Conservation (phyloP, 2,329 filamentous ascomycete species). For the Didymellaceae sp. region DNA sequence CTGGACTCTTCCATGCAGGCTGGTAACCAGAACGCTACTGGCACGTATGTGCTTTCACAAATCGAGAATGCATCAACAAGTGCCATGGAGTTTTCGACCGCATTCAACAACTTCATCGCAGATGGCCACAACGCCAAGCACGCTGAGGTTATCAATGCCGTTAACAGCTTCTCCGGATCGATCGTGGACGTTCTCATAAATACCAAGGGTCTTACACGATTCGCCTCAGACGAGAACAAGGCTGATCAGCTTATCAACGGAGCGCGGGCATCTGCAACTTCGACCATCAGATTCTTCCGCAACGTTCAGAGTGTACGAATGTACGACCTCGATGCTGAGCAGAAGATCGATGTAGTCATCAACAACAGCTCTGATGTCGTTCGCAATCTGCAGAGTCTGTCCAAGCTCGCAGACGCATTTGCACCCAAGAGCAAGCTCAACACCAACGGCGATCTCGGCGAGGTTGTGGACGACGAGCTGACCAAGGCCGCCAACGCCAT, state of each 20-base stretch:
- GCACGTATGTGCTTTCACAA: conserved; percentile 92
- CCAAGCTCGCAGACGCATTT: conserved; percentile 90
- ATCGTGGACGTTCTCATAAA: conserved; percentile 95
- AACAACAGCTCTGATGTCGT: conserved; percentile 97
- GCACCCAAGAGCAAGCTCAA: conserved; percentile 87
- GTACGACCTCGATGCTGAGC: conserved; percentile 85
- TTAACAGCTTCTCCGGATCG: conserved; percentile 87
- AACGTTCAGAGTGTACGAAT: conserved; percentile 91
- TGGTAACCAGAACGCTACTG: conserved; percentile 96
- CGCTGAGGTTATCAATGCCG: conserved; percentile 88
- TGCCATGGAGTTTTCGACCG: conserved; percentile 95
- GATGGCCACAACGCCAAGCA: conserved; percentile 92
- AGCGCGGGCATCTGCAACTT: conserved; percentile 81
- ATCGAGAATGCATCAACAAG: conserved; percentile 95
- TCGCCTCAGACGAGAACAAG: conserved; percentile 96
- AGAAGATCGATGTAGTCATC: conserved; percentile 97
- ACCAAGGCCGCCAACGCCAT: conserved; percentile 95
- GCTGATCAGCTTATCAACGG: conserved; percentile 82
- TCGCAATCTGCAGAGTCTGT: conserved; percentile 89
- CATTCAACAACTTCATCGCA: conserved; percentile 98
- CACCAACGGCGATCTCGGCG: conserved; percentile 84
- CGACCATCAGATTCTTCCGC: conserved; percentile 94
- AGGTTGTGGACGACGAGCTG: conserved; percentile 90
- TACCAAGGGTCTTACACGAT: conserved; percentile 90
- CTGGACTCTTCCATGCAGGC: conserved; percentile 98